phyloP scores from a whole-genome alignment of 2,329 filamentous ascomycete genomes.

The Elsinoe batatas region DNA sequence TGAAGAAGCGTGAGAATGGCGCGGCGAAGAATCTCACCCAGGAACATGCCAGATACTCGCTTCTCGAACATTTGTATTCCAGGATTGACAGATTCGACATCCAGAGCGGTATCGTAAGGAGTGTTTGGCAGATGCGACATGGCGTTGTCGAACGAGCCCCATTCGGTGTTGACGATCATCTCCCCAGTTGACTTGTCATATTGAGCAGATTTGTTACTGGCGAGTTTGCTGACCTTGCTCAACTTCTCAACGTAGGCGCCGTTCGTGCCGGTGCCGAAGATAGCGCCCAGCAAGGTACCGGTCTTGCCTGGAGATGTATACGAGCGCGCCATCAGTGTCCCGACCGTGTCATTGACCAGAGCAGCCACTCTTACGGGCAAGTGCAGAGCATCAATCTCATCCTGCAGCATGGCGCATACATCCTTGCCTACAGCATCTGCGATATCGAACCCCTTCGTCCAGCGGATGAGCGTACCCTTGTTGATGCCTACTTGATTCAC shows the following conservation, averaged over 20 bases:
- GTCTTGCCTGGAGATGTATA: constrained; percentile 87
- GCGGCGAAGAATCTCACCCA: constrained; percentile 83
- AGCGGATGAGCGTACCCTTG: constrained; percentile 85
- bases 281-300: constrained; percentile 81
- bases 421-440: constrained; percentile 89
- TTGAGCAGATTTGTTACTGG: constrained; percentile 38
- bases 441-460: constrained; percentile 99
- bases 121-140: constrained; percentile 82
- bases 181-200: constrained; percentile 75
- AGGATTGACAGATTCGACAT: constrained; percentile 74
- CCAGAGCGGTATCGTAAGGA: constrained; percentile 67
- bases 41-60: constrained; percentile 94
- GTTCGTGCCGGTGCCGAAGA: constrained; percentile 96
- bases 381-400: constrained; percentile 74
- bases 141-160: constrained; percentile 95
- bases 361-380: constrained; percentile 92
- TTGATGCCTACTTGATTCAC: constrained; percentile 92
- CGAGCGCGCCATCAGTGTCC: constrained; percentile 92
- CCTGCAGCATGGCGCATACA: constrained; percentile 81
- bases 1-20: constrained; percentile 64
- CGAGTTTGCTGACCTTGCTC: constrained; percentile 68
- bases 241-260: constrained; percentile 95
- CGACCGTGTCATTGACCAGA: constrained; percentile 94
- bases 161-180: constrained; percentile 98
- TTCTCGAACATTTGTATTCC: constrained; percentile 99